Conservation (phyloP, 129 eudicot genomes). For the Pseudognaphalium luteoalbum region DNA sequence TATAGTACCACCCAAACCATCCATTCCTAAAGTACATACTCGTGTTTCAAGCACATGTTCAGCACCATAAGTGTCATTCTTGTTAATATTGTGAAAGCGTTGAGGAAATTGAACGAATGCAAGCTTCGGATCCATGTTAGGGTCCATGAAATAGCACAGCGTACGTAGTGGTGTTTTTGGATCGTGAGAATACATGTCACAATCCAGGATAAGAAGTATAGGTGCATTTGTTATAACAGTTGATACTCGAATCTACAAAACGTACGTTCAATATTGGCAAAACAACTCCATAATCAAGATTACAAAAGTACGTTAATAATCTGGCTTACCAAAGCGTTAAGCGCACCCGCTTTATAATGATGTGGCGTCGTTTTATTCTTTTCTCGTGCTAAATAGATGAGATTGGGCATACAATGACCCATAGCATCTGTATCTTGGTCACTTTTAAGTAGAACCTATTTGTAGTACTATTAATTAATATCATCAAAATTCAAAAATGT, state of each 20-base stretch:
- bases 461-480: not conserved
- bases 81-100: conserved; percentile 52
- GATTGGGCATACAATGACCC: conserved; percentile 63
- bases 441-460: conserved; percentile 51
- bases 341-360: conserved; percentile 82
- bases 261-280: not conserved
- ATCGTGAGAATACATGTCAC: conserved; percentile 78
- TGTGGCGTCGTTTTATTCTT: conserved; percentile 48
- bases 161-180: conserved; percentile 52
- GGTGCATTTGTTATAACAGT: conserved; percentile 65
- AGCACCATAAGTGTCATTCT: conserved; percentile 47
- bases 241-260: conserved; percentile 67
- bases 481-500: not conserved
- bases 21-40: conserved; percentile 45
- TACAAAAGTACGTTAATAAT: not conserved
- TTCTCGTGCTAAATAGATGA: conserved; percentile 59
- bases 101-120: conserved; percentile 75
- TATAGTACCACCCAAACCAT: conserved; percentile 53
- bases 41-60: conserved; percentile 34
- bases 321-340: conserved; percentile 61
- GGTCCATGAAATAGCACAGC: conserved; percentile 47
- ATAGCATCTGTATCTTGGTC: conserved; percentile 41
- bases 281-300: not conserved
- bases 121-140: conserved; percentile 38
- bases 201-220: conserved; percentile 51